Percentiles rank a stretch among this genome's conserved stretches.
phyloP scores from a whole-genome alignment of 2,329 filamentous ascomycete species.

The Talaromyces pinophilus region DNA sequence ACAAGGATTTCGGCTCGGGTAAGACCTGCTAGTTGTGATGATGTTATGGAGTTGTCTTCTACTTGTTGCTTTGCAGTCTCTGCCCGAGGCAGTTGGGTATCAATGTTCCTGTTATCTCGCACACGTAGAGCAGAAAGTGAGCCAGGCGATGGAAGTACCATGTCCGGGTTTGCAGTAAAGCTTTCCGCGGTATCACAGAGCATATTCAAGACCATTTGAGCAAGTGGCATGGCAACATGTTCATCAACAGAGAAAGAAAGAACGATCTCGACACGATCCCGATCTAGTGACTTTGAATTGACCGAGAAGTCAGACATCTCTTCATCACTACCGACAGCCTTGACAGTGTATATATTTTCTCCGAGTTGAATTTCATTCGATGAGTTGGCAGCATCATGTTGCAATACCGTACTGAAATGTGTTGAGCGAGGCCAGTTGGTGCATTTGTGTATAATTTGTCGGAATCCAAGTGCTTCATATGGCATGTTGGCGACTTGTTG shows the following conservation, averaged over 20 bases:
- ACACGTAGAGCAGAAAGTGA: conserved; percentile 37
- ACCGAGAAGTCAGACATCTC: conserved; percentile 45
- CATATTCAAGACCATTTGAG: conserved; percentile 42
- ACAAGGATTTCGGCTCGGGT: conserved; percentile 43
- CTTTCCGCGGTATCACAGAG: conserved; percentile 42
- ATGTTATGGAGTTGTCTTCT: conserved; percentile 31
- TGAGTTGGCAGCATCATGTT: conserved; percentile 43
- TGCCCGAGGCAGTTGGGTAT: conserved; percentile 26
- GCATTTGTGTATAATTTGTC: conserved; percentile 53
- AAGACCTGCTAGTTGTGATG: conserved; percentile 39
- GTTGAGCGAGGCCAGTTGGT: conserved; percentile 46
- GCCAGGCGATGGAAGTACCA: conserved; percentile 36
- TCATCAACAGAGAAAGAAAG: conserved; percentile 44
- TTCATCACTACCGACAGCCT: conserved; percentile 42
- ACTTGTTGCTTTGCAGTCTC: conserved; percentile 25
- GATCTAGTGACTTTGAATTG: conserved; percentile 39
- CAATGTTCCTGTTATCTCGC: conserved; percentile 33
- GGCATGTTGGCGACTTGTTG: conserved; percentile 60
- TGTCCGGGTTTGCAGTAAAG: conserved; percentile 40
- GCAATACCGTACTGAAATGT: conserved; percentile 45
- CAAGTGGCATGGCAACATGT: conserved; percentile 36
- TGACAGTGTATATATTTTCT: conserved; percentile 41
- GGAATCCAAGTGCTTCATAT: conserved; percentile 57
- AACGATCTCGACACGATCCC: conserved; percentile 38
- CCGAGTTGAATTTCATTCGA: conserved; percentile 42